Percentiles rank a stretch among this genome's conserved stretches.
Conservation (phyloP, 345 rosid genomes). For the Draba incana region DNA sequence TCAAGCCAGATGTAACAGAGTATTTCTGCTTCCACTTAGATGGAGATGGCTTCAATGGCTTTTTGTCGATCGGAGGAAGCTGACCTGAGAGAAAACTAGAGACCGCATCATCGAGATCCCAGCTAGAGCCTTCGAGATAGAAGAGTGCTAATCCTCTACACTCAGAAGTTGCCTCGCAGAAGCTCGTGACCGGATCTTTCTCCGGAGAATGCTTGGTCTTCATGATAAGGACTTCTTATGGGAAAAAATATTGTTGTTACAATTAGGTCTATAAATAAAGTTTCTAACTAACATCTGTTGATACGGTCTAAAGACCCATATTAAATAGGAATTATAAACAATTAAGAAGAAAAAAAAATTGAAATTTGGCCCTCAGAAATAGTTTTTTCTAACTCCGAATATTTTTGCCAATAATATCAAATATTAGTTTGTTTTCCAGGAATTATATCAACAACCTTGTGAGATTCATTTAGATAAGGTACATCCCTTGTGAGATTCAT, state of each 20-base stretch:
- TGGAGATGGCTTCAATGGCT: constrained; percentile 4
- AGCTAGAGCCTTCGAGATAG: constrained; percentile 24
- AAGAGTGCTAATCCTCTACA: constrained; percentile 11
- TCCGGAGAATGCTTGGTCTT: constrained; percentile 1
- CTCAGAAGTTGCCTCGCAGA: constrained; percentile 17
- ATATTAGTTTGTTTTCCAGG: too few species aligned
- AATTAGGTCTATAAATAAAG: too few species aligned
- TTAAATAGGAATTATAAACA: too few species aligned
- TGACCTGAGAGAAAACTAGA: constrained; percentile 15
- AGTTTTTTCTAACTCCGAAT: too few species aligned
- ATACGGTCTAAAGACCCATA: too few species aligned
- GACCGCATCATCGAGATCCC: constrained; percentile 17
- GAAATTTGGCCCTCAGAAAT: too few species aligned
- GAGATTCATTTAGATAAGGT: too few species aligned
- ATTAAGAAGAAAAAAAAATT: too few species aligned
- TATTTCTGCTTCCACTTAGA: constrained; percentile 4
- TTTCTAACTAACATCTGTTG: too few species aligned
- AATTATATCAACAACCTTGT: too few species aligned
- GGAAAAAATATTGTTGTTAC: not conserved
- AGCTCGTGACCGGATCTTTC: not conserved
- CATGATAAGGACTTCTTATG: not conserved
- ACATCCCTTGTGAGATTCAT: too few species aligned
- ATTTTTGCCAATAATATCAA: too few species aligned
- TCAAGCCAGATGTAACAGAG: not conserved
- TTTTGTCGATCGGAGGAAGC: not conserved